Conservation (phyloP, 2,329 filamentous ascomycete species). For the Aspergillus flavus region DNA sequence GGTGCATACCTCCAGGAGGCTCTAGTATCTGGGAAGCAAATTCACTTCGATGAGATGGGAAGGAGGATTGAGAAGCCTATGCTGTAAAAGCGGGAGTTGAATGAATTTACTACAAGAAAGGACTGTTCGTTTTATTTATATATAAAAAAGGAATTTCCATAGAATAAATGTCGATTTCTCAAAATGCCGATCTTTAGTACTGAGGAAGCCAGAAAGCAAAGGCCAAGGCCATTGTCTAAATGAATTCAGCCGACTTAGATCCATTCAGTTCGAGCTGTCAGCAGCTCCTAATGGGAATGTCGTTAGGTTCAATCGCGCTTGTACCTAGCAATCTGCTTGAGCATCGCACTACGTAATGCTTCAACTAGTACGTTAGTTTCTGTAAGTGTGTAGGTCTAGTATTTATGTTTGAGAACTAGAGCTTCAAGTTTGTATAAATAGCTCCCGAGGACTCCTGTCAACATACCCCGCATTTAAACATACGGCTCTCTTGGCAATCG, state of each 20-base stretch:
- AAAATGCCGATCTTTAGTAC: neutral
- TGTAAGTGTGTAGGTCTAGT: neutral
- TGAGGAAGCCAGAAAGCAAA: neutral
- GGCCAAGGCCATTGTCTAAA: neutral
- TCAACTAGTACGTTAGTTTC: neutral
- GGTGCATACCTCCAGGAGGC: slow-evolving; percentile 60
- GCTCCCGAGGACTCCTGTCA: neutral
- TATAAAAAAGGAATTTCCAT: neutral
- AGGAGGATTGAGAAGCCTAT: slow-evolving; percentile 44
- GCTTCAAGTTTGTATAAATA: neutral
- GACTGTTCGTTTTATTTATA: neutral
- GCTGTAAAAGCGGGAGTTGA: slow-evolving; percentile 19
- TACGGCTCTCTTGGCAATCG: neutral
- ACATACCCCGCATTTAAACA: neutral
- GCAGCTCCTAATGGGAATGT: too few species aligned
- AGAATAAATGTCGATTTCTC: neutral
- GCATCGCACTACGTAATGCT: neutral
- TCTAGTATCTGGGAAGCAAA: slow-evolving; percentile 56
- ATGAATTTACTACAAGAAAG: neutral
- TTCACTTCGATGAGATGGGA: slow-evolving; percentile 60
- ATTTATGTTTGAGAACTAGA: neutral
- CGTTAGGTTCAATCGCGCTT: neutral
- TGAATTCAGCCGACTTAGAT: neutral
- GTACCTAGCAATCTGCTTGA: neutral
- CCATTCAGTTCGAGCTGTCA: too few species aligned